Conservation (phyloP, 257 asterid species). For the Solanum clarkiae region DNA sequence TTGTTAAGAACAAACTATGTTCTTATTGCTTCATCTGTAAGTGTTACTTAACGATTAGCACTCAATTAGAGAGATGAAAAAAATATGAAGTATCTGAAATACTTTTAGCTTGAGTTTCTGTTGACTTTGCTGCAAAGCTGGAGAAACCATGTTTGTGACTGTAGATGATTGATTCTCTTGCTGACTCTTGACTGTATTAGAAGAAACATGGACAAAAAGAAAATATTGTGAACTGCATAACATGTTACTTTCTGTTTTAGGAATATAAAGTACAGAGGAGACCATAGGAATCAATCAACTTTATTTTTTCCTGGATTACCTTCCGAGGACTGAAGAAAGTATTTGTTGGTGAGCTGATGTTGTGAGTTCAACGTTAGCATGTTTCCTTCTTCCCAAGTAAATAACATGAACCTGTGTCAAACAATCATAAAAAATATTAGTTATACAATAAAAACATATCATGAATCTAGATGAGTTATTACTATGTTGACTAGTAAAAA, state of each 20-base stretch:
- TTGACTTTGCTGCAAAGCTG: slow-evolving; percentile 47
- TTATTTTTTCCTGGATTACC: slow-evolving; percentile 7
- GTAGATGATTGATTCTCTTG: slow-evolving; percentile 27
- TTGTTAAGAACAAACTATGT: background rate
- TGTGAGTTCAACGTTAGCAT: slow-evolving; percentile 20
- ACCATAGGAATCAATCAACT: background rate
- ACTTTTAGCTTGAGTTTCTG: slow-evolving; percentile 26
- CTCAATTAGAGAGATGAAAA: no score
- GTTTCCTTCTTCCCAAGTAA: slow-evolving; percentile 36
- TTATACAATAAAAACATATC: background rate
- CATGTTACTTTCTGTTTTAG: background rate
- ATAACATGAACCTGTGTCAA: slow-evolving; percentile 30
- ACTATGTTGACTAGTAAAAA: background rate
- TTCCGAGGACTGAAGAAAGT: slow-evolving; percentile 31
- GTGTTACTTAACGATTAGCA: no score
- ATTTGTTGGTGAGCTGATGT: slow-evolving; percentile 31
- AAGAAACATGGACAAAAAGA: background rate
- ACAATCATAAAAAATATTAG: background rate
- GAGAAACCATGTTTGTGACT: slow-evolving; percentile 48
- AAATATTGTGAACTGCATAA: background rate
- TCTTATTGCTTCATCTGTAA: no score
- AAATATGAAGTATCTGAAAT: no score
- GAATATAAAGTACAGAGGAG: no score
- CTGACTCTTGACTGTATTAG: slow-evolving; percentile 27
- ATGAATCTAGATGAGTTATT: background rate